Conservation (phyloP, 768 basidiomycete genomes). For the Psilocybe subaeruginosa region DNA sequence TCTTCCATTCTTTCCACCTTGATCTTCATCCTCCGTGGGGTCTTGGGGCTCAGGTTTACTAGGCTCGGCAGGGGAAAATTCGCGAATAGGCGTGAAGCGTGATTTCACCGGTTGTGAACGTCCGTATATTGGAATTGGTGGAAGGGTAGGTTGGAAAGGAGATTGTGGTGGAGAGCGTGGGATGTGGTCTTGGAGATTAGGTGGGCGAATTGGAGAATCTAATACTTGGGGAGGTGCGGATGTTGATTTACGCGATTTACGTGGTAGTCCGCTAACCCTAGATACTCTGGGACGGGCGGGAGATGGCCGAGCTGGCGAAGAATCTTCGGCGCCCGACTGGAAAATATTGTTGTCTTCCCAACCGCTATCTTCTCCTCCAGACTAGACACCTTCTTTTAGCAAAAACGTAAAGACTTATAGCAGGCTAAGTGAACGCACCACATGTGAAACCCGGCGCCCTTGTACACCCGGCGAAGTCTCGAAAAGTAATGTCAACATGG, state of each 20-base stretch:
- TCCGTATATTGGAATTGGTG: conserved; percentile 22
- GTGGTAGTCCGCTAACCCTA: conserved; percentile 41
- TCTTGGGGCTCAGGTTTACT: conserved; percentile 14
- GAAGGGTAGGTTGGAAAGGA: conserved; percentile 56
- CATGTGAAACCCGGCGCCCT: conserved; percentile 57
- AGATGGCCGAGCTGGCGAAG: conserved; percentile 71
- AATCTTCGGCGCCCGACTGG: conserved; percentile 89
- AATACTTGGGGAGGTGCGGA: conserved; percentile 69
- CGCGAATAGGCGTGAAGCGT: conserved; percentile 23
- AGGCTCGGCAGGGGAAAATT: conserved; percentile 21
- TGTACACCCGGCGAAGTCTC: conserved; percentile 54
- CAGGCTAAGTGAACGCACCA: conserved; percentile 28
- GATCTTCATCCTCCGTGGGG: conserved; percentile 10
- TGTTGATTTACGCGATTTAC: conserved; percentile 67
- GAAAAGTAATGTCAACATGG: conserved; percentile 4
- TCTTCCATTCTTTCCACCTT: conserved; percentile 2
- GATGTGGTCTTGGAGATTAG: conserved; percentile 18
- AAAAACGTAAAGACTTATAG: conserved; percentile 2
- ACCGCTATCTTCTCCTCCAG: conserved; percentile 67
- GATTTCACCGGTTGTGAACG: conserved; percentile 27
- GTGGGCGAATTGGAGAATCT: conserved; percentile 39
- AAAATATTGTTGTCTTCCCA: conserved; percentile 94
- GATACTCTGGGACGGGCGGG: conserved; percentile 48
- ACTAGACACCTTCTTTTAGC: conserved; percentile 17
- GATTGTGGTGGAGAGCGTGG: conserved; percentile 32